These are phyloP conservation scores for Podaxis rugospora DNA, from an alignment of 768 basidiomycete genomes.

Conservation along the genomic window DNA sequence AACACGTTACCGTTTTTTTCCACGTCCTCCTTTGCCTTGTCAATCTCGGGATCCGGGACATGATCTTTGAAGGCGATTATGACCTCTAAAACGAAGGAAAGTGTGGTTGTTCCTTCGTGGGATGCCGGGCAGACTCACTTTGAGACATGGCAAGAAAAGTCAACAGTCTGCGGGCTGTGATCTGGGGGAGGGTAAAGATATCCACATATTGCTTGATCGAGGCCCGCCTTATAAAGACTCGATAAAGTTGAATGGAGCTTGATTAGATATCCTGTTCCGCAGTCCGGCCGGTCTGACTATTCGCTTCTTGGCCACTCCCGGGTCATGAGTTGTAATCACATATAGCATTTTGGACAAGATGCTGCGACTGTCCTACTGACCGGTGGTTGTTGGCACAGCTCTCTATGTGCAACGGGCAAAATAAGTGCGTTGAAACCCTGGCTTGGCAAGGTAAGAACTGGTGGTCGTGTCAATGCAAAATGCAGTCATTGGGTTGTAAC, in stretches of 20 bases:
- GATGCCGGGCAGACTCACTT: neutral
- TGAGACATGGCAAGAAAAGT: neutral
- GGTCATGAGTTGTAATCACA: neutral
- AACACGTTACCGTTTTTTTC: neutral
- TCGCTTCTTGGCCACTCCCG: neutral
- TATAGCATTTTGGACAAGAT: too few relatives aligned
- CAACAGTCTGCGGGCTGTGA: neutral
- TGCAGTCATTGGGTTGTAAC: neutral
- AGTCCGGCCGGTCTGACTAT: neutral
- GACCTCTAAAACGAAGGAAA: neutral
- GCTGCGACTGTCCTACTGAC: too few relatives aligned
- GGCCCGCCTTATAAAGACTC: neutral
- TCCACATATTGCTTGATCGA: neutral
- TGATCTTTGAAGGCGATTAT: slow-evolving; percentile 1
- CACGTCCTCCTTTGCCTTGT: neutral
- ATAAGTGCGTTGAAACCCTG: too few relatives aligned
- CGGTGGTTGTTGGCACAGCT: too few relatives aligned
- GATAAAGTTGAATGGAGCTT: neutral
- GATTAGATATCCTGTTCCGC: neutral
- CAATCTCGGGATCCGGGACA: neutral
- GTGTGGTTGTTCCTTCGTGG: neutral
- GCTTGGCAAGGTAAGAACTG: too few relatives aligned
- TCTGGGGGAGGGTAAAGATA: neutral
- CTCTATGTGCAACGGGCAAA: too few relatives aligned
- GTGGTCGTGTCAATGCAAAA: too few relatives aligned